Percentiles rank a stretch among this genome's conserved stretches.
phyloP scores from a whole-genome alignment of 176 grass and related monocot genomes.

The Leersia perrieri region DNA sequence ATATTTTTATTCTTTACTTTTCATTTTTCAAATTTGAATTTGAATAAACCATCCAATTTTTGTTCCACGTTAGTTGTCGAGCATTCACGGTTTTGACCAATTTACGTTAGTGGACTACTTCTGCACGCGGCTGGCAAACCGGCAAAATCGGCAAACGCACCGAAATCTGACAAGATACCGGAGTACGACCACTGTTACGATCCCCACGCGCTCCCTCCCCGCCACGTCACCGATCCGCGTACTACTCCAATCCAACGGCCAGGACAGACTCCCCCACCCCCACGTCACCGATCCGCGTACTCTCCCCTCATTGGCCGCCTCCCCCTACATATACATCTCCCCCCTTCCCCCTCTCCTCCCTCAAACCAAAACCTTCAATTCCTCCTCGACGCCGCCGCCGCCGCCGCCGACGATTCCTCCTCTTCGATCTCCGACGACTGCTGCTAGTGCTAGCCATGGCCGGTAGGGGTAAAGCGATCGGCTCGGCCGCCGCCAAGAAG shows the following conservation, averaged over 20 bases:
- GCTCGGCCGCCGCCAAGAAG: conserved; percentile 76
- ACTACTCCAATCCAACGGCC: too few species aligned
- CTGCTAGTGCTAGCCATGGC: conserved; percentile 51
- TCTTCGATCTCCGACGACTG: background rate
- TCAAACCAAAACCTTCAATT: background rate
- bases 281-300: conserved; percentile 55
- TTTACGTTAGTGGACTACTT: too few species aligned
- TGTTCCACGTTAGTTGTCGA: too few species aligned
- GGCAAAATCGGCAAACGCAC: too few species aligned
- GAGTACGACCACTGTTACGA: too few species aligned
- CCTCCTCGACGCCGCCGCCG: background rate
- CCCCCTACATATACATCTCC: conserved; percentile 43
- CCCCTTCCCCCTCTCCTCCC: background rate
- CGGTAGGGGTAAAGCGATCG: conserved; percentile 86
- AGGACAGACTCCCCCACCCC: too few species aligned
- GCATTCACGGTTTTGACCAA: too few species aligned
- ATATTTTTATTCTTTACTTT: too few species aligned
- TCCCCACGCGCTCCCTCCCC: background rate
- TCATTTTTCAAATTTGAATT: too few species aligned
- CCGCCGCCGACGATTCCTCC: background rate
- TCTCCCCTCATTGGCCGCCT: conserved; percentile 21
- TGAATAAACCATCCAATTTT: too few species aligned
- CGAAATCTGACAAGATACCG: too few species aligned
- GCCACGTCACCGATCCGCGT: conserved; percentile 38
- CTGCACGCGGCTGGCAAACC: too few species aligned